Base-by-base conservation (phyloP, 1,284 basidiomycete genomes). In the Cutaneotrichosporon sp. region DNA sequence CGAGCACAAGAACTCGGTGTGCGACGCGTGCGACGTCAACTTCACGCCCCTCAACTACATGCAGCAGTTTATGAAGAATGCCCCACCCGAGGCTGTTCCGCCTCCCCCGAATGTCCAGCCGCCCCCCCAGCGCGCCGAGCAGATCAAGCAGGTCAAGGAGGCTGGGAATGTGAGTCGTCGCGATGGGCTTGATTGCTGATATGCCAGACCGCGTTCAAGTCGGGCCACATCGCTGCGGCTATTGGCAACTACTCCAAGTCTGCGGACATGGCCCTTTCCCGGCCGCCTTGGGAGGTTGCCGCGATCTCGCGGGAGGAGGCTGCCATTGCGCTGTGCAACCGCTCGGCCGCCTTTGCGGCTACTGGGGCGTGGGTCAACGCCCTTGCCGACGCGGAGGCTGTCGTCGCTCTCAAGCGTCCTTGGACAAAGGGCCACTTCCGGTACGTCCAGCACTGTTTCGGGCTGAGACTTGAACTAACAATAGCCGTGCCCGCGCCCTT, bases 341-440 rank as follows among this genome's bases (percentile, higher is more conserved):
- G 94, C 46, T 89, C 87, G 6, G 90, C 92, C 0, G 87, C 92
- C 2, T 87, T 86, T 73, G 82, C 83, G 46, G 87, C 88, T 56
- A 78, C 82, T 1, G 83, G 83, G 7, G 88, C 93, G 19, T 74
- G 60, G 71, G 79, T 91, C 51, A 83, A 84, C 43, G 90, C 93
- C 2, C 77, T 97, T 7, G 86, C 86, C 20, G 94, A 98, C 68
- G 92, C 93, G 1, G 91, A 97, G 57, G 84, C 85, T 1, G 91
- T 97, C 61, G 86, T 94, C 39, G 76, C 83, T 60, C 76, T 97
- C 51, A 88, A 90, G 70, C 80, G 85, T 53, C 84, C 84, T 25
- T 98, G 94, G 94, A 84, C 86, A 63, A 97, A 97, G 72, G 94
- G 92, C 0, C 90, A 97, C 71, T 96, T 94, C 79, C 80, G 94